Base-by-base conservation (phyloP, 2,329 filamentous ascomycete genomes). In the Paramyrothecium roridum region DNA sequence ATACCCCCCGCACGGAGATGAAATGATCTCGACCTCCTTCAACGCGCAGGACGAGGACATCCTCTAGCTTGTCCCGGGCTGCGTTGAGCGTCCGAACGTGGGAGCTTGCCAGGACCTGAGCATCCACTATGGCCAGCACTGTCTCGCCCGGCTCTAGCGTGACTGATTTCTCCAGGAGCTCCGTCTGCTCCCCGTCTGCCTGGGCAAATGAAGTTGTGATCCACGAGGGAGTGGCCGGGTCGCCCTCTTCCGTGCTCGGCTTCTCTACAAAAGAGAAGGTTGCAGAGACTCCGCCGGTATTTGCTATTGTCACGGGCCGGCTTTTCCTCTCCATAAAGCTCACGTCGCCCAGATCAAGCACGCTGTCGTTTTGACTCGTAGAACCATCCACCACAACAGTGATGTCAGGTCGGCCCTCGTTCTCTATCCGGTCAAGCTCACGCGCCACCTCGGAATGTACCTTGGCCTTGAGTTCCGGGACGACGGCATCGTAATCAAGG, bases 21-120 rank as follows among this genome's bases (percentile, higher is more conserved):
- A 99, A 99, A 67, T 98, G 90, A 64, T 99, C 95, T 50, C 92
- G 83, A 1, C 96, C 96, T 52, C 88, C 84, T 12, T 85, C 81
- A 6, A 99, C 90, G 1, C 92, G 86, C 10, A 99, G 79, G 2
- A 99, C 88, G 8, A 99, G 78, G 3, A 99, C 87, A 60, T 98
- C 92, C 59, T 98, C 93, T 0, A 99, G 76, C 8, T 76, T 76
- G 3, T 77, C 69, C 2, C 79, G 77, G 17, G 83, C 85, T 53
- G 88, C 80, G 61, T 98, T 98, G 40, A 99, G 79, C 2, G 80
- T 75, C 19, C 83, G 84, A 0, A 91, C 85, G 19, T 88, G 80
- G 0, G 80, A 70, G 3, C 90, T 71, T 48, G 85, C 81, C 3
- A 81, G 80, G 11, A 98, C 80, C 45, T 85, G 80, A 1, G 89